Base-by-base conservation (phyloP, 1,139 yeast genomes). In the Geotrichum aggregatum region DNA sequence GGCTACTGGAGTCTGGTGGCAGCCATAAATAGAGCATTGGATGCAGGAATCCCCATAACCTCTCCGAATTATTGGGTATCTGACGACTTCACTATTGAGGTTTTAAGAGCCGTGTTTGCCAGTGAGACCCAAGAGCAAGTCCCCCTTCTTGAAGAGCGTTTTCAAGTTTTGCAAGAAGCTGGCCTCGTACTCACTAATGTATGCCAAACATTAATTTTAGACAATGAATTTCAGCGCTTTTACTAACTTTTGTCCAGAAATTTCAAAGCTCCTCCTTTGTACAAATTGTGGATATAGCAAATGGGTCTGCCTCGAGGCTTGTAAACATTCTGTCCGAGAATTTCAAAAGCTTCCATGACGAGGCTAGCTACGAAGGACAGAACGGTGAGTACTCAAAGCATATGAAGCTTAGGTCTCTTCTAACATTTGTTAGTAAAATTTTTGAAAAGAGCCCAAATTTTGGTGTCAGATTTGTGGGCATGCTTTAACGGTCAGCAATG, bases 1-100 rank as follows among this genome's bases (percentile, higher is more conserved):
- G 76, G 76, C 7, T 73, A 73, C 59, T 73, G 76, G 76, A 71
- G 76, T 50, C 59, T 73, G 34, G 69, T 65, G 10, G 76, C 76
- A 0, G 74, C 74, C 6, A 63, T 73, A 26, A 70, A 73, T 58
- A 58, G 71, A 19, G 76, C 76, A 0, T 56, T 73, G 24, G 71
- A 67, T 18, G 63, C 63, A n/a, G 70, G 68, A 0, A 61, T 72
- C 13, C 70, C 72, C 2, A 65, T 73, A 28, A 72, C 75, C 1
- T 56, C 60, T 2, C 74, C 75, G 1, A 28, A 47, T 10, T 69
- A 58, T 45, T 73, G 76, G 76, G 44, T 47, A 0, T 52, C 63
- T 3, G 54, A 53, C 0, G 63, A 61, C 8, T 69, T 71, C 47
- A 59, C 63, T 0, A 52, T 51, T 1, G 67, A 61, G 1, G 36